These are phyloP conservation scores for Tilletiopsis washingtonensis DNA, from an alignment of 1,284 basidiomycete species.

Conservation along the genomic window DNA sequence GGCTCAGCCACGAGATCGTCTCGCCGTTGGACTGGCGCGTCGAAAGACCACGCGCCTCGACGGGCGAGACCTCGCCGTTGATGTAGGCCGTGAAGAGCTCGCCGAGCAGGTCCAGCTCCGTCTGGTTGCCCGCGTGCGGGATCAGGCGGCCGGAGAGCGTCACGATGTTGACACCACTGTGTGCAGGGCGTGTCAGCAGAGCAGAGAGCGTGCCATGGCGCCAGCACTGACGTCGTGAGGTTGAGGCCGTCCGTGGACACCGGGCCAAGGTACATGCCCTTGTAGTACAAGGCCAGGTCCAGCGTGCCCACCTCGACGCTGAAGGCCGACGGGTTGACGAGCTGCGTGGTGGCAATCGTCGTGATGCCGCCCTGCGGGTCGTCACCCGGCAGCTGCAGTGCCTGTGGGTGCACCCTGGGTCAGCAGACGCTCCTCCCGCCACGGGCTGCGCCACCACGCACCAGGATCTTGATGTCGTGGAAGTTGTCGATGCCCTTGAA, in stretches of 20 bases:
- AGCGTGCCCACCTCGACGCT: slow-evolving; percentile 63
- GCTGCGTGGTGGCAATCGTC: slow-evolving; percentile 56
- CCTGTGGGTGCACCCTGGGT: too few relatives aligned
- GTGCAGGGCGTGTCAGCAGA: slow-evolving; percentile 5
- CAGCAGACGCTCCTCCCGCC: too few relatives aligned
- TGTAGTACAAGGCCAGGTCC: slow-evolving; percentile 60
- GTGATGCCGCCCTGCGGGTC: slow-evolving; percentile 63
- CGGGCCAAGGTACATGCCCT: slow-evolving; percentile 58
- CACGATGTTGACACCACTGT: slow-evolving; percentile 56
- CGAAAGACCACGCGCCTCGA: slow-evolving; percentile 56
- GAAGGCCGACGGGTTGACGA: slow-evolving; percentile 67
- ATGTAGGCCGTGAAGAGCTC: slow-evolving; percentile 66
- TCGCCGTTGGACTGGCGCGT: slow-evolving; percentile 57
- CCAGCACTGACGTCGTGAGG: slow-evolving; percentile 15
- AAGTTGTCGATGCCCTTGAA: slow-evolving; percentile 63
- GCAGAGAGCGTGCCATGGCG: background rate
- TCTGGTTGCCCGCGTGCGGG: slow-evolving; percentile 53
- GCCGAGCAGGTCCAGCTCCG: slow-evolving; percentile 56
- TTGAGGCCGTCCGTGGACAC: slow-evolving; percentile 50
- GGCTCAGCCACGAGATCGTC: slow-evolving; percentile 61
- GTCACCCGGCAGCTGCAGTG: slow-evolving; percentile 66
- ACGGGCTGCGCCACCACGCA: background rate
- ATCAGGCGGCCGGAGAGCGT: slow-evolving; percentile 59
- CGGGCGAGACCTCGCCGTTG: slow-evolving; percentile 59
- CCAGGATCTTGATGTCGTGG: slow-evolving; percentile 55